Evolutionary conservation across 2,329 filamentous ascomycete species (phyloP), one percentile per base, ranked within the genome.

Genomic region (Pseudocercospora cruenta): DNA sequence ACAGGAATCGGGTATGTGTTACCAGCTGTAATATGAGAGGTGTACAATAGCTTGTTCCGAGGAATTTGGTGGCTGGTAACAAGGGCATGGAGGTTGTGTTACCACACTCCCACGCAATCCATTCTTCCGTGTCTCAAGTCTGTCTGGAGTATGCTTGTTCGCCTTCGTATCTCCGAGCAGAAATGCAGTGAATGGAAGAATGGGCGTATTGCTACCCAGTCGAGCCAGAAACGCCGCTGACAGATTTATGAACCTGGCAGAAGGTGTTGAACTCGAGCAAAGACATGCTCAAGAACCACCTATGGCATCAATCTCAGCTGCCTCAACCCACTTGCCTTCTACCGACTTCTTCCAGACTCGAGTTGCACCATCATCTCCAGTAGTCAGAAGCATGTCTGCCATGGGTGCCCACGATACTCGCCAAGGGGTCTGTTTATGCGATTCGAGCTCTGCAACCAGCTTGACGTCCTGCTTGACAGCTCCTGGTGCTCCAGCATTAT

Each of bases 401-500:
- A 80, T 80, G 28, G 80, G 80, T 12, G 82, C 83, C 71, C 93
- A 94, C 0, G 86, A 86, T 2, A 94, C 88, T 22, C 90, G 83
- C 91, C 91, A 94, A 1, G 93, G 90, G 1, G 90, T 90, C 19
- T 87, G 89, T 58, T 87, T 85, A 74, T 91, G 88, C 60, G 85
- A 86, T 58, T 89, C 87, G 8, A 94, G 84, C 73, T 85, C 87
- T 8, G 89, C 90, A 0, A 91, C 84, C 71, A 92, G 86, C 69
- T 84, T 85, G 21, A 83, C 83, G 0, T 83, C 81, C 75, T 94
- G 91, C 66, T 82, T 83, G 24, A 93, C 83, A 71, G 91, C 87
- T 0, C 90, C 90, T 3, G 88, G 86, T 6, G 68, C 71, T 69
- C 87, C 82, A 26, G 86, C 86, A 4, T 85, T 84, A 21, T 82